phyloP scores from a whole-genome alignment of 1,284 basidiomycete genomes.

The Polyporus tsugae region DNA sequence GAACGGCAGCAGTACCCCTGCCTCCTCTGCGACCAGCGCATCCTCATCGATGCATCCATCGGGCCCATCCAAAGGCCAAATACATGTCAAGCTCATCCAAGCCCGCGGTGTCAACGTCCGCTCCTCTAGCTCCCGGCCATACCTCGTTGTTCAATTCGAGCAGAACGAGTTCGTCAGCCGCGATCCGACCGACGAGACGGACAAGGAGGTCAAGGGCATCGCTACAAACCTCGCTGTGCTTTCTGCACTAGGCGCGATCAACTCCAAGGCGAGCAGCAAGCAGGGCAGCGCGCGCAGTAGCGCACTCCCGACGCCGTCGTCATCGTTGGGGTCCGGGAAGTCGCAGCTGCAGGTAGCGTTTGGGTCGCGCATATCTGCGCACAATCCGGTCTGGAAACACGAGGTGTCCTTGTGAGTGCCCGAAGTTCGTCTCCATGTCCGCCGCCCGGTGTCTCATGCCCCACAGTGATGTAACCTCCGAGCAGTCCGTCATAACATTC shows the following conservation, averaged over 20 bases:
- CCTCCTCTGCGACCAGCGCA: conserved; percentile 21
- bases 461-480: conserved; percentile 93
- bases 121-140: conserved; percentile 78
- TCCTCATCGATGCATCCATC: conserved; percentile 36
- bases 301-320: conserved; percentile 47
- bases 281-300: conserved; percentile 38
- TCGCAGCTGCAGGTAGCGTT: conserved; percentile 56
- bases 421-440: conserved; percentile 1
- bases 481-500: conserved; percentile 86
- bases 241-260: conserved; percentile 75
- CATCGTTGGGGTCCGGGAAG: conserved; percentile 49
- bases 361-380: conserved; percentile 65
- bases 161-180: conserved; percentile 98
- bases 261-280: conserved; percentile 56
- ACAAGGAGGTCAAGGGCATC: conserved; percentile 86
- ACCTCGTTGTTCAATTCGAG: conserved; percentile 98
- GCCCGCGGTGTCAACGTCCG: conserved; percentile 87
- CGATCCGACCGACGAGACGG: conserved; percentile 88
- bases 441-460: conserved; percentile 27
- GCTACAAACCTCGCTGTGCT: conserved; percentile 73
- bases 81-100: conserved; percentile 95
- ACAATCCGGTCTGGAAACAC: conserved; percentile 99
- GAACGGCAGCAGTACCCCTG: conserved; percentile 37
- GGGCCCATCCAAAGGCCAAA: conserved; percentile 73
- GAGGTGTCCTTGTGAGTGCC: conserved; percentile 92